A percentile compares a stretch with the other conserved stretches of the same genome.
Conservation (phyloP, 2,329 filamentous ascomycete species). For the Emergomyces orientalis region DNA sequence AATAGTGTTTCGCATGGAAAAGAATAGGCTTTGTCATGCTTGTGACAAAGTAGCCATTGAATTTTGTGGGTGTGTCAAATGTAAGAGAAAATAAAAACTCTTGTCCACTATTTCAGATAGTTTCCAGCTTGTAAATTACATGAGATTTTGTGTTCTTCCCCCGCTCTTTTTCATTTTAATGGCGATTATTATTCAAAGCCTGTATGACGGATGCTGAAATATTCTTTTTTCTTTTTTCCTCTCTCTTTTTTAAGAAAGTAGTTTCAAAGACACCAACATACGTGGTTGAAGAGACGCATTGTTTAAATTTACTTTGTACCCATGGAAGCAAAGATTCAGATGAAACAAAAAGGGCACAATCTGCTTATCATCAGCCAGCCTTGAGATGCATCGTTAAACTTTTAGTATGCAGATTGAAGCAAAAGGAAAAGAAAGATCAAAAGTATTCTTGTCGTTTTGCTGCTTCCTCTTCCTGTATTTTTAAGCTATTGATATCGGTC, state of each 20-base stretch:
- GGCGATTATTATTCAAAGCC: neutral
- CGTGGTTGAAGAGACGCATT: neutral
- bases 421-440: too few relatives aligned
- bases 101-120: neutral
- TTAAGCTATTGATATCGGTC: too few relatives aligned
- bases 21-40: neutral
- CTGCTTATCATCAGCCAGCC: neutral
- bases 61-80: too few relatives aligned
- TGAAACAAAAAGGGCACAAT: too few relatives aligned
- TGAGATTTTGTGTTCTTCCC: neutral
- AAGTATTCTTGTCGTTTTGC: too few relatives aligned
- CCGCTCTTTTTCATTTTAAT: neutral
- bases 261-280: neutral
- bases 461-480: too few relatives aligned
- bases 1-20: neutral
- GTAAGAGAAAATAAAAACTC: too few relatives aligned
- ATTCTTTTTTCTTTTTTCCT: too few relatives aligned
- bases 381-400: neutral
- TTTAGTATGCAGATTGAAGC: too few relatives aligned
- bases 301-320: neutral
- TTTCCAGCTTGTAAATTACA: neutral
- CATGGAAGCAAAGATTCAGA: neutral
- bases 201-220: too few relatives aligned
- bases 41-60: neutral
- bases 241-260: neutral